Conservation (phyloP, 2,329 filamentous ascomycete species). For the Byssochlamys sp. region DNA sequence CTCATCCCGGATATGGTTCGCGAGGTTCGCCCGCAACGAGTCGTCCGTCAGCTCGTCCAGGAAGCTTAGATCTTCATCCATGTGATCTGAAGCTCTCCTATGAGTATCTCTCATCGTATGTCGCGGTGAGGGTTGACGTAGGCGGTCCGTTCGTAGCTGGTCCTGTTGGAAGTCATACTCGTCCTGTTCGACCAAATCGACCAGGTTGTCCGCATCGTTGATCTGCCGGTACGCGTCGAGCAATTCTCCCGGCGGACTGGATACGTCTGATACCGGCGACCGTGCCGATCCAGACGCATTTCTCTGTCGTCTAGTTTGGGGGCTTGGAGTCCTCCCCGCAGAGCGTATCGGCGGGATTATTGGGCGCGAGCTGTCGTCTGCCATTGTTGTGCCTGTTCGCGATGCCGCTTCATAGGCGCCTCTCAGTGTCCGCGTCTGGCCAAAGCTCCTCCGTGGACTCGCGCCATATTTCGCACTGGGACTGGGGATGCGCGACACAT, state of each 20-base stretch:
- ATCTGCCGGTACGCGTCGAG: slow-evolving; percentile 32
- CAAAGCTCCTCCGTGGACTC: slow-evolving; percentile 23
- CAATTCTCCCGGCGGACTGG: slow-evolving; percentile 31
- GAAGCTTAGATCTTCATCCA: slow-evolving; percentile 24
- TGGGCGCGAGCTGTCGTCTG: slow-evolving; percentile 11
- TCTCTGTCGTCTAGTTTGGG: slow-evolving; percentile 16
- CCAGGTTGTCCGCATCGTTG: slow-evolving; percentile 28
- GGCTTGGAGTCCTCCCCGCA: slow-evolving; percentile 20
- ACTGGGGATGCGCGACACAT: slow-evolving; percentile 19
- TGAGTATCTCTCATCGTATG: slow-evolving; percentile 10
- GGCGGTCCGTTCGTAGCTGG: slow-evolving; percentile 10
- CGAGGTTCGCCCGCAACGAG: slow-evolving; percentile 23
- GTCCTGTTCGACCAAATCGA: slow-evolving; percentile 25
- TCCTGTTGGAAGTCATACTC: slow-evolving; percentile 10
- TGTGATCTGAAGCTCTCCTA: slow-evolving; percentile 8
- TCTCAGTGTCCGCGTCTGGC: slow-evolving; percentile 28
- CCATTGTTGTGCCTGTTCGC: slow-evolving; percentile 17
- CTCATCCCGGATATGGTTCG: slow-evolving; percentile 29
- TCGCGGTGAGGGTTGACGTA: slow-evolving; percentile 17
- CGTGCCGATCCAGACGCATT: slow-evolving; percentile 8
- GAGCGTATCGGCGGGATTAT: slow-evolving; percentile 3
- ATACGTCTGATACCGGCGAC: slow-evolving; percentile 24
- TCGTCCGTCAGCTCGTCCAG: slow-evolving; percentile 24
- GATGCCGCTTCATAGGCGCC: slow-evolving; percentile 31
- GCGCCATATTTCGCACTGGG: slow-evolving; percentile 19